Percentiles rank a stretch among this genome's conserved stretches.
These are phyloP conservation scores for Akanthomyces lecanii DNA, from an alignment of 2,329 filamentous ascomycete species.

Conservation along the genomic window DNA sequence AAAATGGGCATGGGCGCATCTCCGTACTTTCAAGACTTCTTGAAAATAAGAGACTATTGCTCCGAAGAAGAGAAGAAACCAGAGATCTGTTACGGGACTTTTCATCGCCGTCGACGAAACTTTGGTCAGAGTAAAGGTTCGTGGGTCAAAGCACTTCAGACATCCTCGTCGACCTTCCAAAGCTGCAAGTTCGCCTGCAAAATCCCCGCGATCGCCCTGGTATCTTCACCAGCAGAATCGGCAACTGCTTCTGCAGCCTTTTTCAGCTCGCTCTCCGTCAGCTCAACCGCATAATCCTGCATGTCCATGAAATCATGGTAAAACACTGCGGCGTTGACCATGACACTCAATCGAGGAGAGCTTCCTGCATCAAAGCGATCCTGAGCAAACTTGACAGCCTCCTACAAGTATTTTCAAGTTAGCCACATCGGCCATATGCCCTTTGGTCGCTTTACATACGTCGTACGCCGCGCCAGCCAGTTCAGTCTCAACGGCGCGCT, in stretches of 20 bases:
- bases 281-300: not conserved
- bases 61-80: not conserved
- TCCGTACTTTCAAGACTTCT: not conserved
- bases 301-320: not conserved
- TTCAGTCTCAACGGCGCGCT: not conserved
- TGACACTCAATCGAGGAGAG: not conserved
- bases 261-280: not conserved
- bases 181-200: not conserved
- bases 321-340: slow-evolving; percentile 1
- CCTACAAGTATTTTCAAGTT: not conserved
- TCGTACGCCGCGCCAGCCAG: not conserved
- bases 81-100: not conserved
- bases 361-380: not conserved
- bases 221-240: not conserved
- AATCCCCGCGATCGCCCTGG: not conserved
- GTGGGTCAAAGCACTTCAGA: not conserved
- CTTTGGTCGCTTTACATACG: not conserved
- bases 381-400: not conserved
- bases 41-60: not conserved
- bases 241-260: not conserved
- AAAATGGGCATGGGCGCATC: no score
- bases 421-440: not conserved
- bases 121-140: not conserved
- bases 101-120: not conserved
- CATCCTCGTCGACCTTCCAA: not conserved